Conservation (phyloP, 495 filamentous ascomycete species). For the Hypomontagnella submonticulosa region DNA sequence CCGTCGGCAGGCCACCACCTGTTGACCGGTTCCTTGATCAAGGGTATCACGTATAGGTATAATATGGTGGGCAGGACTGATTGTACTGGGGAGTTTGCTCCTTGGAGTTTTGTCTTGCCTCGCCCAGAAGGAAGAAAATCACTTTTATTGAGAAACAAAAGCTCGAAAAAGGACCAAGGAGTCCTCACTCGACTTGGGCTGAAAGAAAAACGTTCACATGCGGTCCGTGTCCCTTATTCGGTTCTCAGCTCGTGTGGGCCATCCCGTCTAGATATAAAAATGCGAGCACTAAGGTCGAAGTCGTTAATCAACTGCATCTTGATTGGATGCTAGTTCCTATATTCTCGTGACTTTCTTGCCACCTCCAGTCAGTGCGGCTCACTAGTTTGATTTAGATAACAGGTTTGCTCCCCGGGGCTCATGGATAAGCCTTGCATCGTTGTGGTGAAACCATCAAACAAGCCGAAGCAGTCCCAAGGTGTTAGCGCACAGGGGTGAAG, state of each 20-base stretch:
- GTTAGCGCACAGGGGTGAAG: background rate
- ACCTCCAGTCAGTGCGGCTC: conserved; percentile 29
- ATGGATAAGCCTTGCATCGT: conserved; percentile 31
- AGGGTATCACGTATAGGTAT: background rate
- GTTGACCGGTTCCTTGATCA: background rate
- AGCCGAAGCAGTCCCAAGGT: background rate
- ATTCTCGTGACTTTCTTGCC: conserved; percentile 10
- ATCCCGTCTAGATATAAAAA: background rate
- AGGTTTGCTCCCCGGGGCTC: conserved; percentile 29
- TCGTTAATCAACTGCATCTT: conserved; percentile 1
- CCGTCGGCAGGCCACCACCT: background rate
- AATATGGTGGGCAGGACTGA: background rate
- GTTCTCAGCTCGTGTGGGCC: conserved; percentile 14
- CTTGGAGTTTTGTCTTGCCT: background rate
- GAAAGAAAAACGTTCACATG: conserved; percentile 12
- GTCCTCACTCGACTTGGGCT: background rate
- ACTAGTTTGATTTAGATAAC: conserved; percentile 31
- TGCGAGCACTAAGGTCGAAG: conserved; percentile 16
- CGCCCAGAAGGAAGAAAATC: background rate
- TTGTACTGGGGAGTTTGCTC: background rate
- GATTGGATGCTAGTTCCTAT: background rate
- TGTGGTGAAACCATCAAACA: conserved; percentile 2
- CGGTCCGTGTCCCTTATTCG: background rate
- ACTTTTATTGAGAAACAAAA: conserved; percentile 2
- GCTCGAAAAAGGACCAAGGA: conserved; percentile 9